Base-by-base conservation (phyloP, 148 eudicot genomes). In the Hydrangea macrophylla region DNA sequence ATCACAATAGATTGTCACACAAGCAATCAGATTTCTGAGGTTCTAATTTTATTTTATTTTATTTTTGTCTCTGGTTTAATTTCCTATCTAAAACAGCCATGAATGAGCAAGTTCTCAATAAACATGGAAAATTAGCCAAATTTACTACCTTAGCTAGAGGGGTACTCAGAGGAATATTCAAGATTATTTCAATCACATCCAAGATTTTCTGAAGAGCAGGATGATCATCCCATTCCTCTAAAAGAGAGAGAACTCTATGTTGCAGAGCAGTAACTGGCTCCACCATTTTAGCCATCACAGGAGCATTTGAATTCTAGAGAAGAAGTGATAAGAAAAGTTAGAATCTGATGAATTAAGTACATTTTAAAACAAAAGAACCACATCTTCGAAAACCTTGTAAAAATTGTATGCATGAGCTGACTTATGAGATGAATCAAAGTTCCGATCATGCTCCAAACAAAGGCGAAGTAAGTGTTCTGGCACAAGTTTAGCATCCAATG, bases 391-490 rank as follows among this genome's bases (percentile, higher is more conserved):
- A 74, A 87, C 96, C 95, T 95, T 95, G 68, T 95, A 95, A 76
- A 95, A 95, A 45, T 89, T 91, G 75, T 78, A 85, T 40, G 75
- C 40, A 63, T 53, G 53, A 39, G 56, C 55, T 54, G 83, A 67
- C 39, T 78, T 72, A 40, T 74, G 75, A 67, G 85, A 60, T 35
- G 64, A 62, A 20, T 65, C 70, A 44, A 84, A 76, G 36, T 78
- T 73, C 35, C 79, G 71, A 64, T 90, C 88, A 78, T 83, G 88
- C 87, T 87, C 99, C 75, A 91, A 73, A 77, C 93, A 85, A 40
- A 95, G 76, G 30, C 93, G 90, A 55, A 95, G 77, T 42, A 89
- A 55, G 77, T 95, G 97, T 70, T 91, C 97, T 45, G 87, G 92
- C 25, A 68, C 74, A 73, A 95, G 86, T 60, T 73, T 77, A 39